These are phyloP conservation scores for Neonectria faginata DNA, from an alignment of 2,329 filamentous ascomycete genomes.

Conservation along the genomic window DNA sequence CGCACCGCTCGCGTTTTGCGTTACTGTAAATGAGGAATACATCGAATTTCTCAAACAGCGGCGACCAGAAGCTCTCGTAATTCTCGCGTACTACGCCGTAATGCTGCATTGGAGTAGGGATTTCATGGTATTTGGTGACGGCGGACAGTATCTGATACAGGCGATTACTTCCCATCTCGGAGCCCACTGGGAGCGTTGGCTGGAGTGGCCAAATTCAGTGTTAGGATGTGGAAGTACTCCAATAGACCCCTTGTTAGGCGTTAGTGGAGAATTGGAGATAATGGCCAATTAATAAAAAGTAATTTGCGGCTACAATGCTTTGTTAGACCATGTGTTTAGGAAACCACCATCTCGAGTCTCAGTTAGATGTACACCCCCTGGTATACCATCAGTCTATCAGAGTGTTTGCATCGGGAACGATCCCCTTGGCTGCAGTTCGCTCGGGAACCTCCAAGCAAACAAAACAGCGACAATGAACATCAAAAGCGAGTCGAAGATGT, in stretches of 20 bases:
- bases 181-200: slow-evolving; percentile 5
- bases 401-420: not conserved
- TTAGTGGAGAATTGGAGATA: not conserved
- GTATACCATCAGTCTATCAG: too few species aligned
- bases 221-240: not conserved
- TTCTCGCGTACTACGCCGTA: slow-evolving; percentile 20
- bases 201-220: slow-evolving; percentile 11
- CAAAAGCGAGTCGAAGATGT: slow-evolving; percentile 12
- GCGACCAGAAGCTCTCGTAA: slow-evolving; percentile 27
- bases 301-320: too few species aligned
- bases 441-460: slow-evolving; percentile 13
- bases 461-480: slow-evolving; percentile 3
- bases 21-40: slow-evolving; percentile 4
- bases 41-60: slow-evolving; percentile 21
- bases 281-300: not conserved
- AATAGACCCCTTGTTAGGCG: not conserved
- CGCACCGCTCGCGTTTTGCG: slow-evolving; percentile 9
- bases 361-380: too few species aligned
- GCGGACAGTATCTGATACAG: slow-evolving; percentile 11
- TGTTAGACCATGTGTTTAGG: too few species aligned
- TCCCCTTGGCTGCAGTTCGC: not conserved
- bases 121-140: slow-evolving; percentile 12
- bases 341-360: too few species aligned
- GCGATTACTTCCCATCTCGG: slow-evolving; percentile 10
- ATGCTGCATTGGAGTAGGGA: slow-evolving; percentile 12